phyloP scores from a whole-genome alignment of 1,284 basidiomycete species.

The Ganoderma leucocontextum region DNA sequence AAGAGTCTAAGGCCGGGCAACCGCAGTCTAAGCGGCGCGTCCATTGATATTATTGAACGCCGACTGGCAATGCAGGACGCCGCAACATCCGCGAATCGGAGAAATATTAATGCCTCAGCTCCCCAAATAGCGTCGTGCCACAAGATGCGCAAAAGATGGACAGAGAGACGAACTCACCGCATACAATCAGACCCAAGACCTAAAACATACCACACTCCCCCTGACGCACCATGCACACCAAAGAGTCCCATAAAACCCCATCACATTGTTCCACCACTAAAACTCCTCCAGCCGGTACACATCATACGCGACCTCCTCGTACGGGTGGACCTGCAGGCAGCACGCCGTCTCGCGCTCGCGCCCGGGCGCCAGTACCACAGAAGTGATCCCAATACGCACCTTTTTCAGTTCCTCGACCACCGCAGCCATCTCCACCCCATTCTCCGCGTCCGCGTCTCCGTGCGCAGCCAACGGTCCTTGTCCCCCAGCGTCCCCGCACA shows the following conservation, averaged over 20 bases:
- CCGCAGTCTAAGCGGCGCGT: background rate
- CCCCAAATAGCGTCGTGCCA: background rate
- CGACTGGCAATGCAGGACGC: background rate
- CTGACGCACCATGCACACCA: background rate
- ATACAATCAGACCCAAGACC: background rate
- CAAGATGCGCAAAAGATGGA: background rate
- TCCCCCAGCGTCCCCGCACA: background rate
- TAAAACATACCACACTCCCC: background rate
- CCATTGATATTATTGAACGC: slow-evolving; percentile 1
- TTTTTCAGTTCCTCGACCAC: slow-evolving; percentile 55
- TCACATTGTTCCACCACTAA: slow-evolving; percentile 27
- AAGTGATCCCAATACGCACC: slow-evolving; percentile 44
- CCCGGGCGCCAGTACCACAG: background rate
- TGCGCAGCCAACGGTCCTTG: background rate
- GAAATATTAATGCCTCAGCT: background rate
- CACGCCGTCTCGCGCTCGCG: background rate
- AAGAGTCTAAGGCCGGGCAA: background rate
- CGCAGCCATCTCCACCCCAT: slow-evolving; percentile 46
- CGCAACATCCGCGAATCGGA: background rate
- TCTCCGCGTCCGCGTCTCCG: background rate
- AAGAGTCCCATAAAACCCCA: background rate
- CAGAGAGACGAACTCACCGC: background rate
- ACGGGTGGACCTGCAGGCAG: slow-evolving; percentile 56
- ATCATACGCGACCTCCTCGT: slow-evolving; percentile 66
- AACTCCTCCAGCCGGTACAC: slow-evolving; percentile 60